Conservation (phyloP, 805 yeast genomes). For the Metschnikowia vanudenii region DNA sequence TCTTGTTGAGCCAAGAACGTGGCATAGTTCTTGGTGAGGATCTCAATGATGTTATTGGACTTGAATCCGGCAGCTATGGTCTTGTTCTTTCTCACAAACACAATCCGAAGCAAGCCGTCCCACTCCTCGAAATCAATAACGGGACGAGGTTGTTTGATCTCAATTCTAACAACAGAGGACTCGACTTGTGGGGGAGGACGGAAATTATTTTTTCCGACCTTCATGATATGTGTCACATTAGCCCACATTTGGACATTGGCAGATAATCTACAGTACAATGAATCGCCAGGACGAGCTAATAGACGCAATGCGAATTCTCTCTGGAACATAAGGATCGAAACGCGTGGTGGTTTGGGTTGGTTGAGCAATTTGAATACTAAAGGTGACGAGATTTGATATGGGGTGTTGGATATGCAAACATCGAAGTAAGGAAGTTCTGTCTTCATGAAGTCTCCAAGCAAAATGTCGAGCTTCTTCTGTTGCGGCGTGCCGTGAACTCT, state of each 20-base stretch:
- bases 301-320: constrained; percentile 93
- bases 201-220: constrained; percentile 94
- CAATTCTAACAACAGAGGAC: constrained; percentile 91
- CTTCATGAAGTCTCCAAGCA: constrained; percentile 95
- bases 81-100: constrained; percentile 90
- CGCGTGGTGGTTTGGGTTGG: constrained; percentile 92
- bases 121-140: constrained; percentile 90
- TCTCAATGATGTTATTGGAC: constrained; percentile 71
- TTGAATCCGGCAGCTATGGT: constrained; percentile 92
- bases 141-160: constrained; percentile 92
- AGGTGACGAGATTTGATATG: constrained; percentile 96
- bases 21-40: constrained; percentile 84
- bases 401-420: constrained; percentile 94
- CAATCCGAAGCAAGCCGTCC: constrained; percentile 92
- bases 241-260: constrained; percentile 99
- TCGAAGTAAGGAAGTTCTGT: constrained; percentile 93
- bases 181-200: constrained; percentile 99
- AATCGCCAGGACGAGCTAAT: constrained; percentile 95
- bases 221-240: constrained; percentile 97
- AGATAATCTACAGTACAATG: constrained; percentile 85
- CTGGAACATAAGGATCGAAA: constrained; percentile 95
- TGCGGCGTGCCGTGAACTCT: constrained; percentile 97
- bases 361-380: constrained; percentile 88
- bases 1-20: constrained; percentile 61
- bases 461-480: constrained; percentile 85